Evolutionary conservation across 2,329 filamentous ascomycete species (phyloP), one percentile per base, ranked within the genome.

Genomic region (Bipolaris victoriae): DNA sequence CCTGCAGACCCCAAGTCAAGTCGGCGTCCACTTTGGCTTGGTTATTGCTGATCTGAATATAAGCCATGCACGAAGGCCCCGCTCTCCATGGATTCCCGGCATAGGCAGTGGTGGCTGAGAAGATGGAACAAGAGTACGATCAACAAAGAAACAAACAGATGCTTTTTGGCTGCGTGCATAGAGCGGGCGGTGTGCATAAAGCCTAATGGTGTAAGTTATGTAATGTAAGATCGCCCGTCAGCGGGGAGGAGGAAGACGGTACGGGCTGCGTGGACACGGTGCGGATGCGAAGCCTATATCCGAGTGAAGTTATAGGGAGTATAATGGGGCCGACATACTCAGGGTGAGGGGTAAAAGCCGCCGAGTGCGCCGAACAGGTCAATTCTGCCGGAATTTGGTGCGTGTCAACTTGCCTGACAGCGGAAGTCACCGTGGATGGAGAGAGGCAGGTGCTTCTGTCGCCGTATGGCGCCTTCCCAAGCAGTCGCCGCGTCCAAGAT

Each of bases 341-440:
- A 54, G 50, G 39, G 55, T 54, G 49, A 54, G 50, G 55, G 55
- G 55, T 57, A 57, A 10, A 41, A 57, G 39, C 13, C 43, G 49
- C 54, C 49, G 49, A 57, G 52, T 10, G n/a, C 43, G 45, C 54
- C 54, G 54, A 57, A 52, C 20, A 16, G 41, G 54, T 47, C 9
- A 52, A 46, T 39, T 39, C 35, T 52, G 22, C 54, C 54, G 54
- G 54, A 33, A 47, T 52, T 52, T 57, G 36, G 26, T 31, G 40
- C 41, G 35, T n/a, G 40, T n/a, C 47, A 4, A 43, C 43, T 40
- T 22, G 7, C 39, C 39, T 41, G 29, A 33, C 31, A 37, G 22
- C 54, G 54, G 54, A 24, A 53, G 24, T 57, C 49, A 57, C 54
- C 54, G 54, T 43, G 35, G 54, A 29, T 48, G 43, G 54, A 43